Base-by-base conservation (phyloP, 257 asterid species). In the Plectranthus barbatus region DNA sequence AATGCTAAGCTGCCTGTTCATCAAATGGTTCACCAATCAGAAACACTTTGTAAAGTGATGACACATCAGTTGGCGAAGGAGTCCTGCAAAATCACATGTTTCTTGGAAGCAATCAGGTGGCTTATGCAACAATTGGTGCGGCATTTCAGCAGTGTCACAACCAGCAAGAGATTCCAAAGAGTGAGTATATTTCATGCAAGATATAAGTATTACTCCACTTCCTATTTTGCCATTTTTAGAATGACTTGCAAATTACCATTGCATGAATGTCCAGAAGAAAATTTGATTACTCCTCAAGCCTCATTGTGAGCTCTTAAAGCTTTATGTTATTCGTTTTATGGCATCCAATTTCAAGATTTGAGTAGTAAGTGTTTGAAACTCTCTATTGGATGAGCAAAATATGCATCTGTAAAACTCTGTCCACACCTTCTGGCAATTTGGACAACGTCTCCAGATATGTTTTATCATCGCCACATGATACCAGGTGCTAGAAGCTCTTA, bases 371-470 rank as follows among this genome's bases (percentile, higher is more conserved):
- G 34, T 19, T 7, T 19, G 26, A 48, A 13, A 49, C 40, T 23
- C 45, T 20, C 10, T 46, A 52, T 40, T 39, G 5, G n/a, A 41
- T 55, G 24, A 54, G 19, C 18, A 17, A 13, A 29, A 44, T 39
- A 39, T 12, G 18, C 20, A 64, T 39, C 20, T 31, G 36, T 53
- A 7, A 40, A 7, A 60, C 95, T 95, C 66, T 82, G 91, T 72
- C 96, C 98, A 0, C 86, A 91, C 83, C 95, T 91, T 71, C 83
- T 91, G 29, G 96, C 96, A 41, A 82, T 91, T 73, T 91, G 98
- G 98, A 83, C 86, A n/a, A n/a, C n/a, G n/a, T n/a, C n/a, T 68
- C 96, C 98, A 54, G 98, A 96, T 91, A 78, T 17, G 66, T 59
- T 50, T 17, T 26, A 66, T 47, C n/a, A 45, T 57, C 20, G 47